phyloP scores from a whole-genome alignment of 202 grass and related monocot species.

The Panicum hallii region DNA sequence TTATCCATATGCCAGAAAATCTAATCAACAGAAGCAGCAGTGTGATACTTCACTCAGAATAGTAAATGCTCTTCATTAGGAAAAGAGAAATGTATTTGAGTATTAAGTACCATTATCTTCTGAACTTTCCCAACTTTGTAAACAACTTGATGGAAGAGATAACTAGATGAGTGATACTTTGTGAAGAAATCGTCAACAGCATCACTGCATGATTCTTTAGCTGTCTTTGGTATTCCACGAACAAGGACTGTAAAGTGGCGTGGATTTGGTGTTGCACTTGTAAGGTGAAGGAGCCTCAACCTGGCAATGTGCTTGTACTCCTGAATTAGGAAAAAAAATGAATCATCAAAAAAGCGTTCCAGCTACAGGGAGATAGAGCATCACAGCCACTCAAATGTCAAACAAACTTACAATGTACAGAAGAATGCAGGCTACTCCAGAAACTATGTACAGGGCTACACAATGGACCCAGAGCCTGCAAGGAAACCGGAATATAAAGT shows the following conservation, averaged over 20 bases:
- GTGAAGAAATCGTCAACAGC: conserved; percentile 76
- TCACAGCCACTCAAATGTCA: background rate
- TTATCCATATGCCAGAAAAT: conserved; percentile 4
- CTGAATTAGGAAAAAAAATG: conserved; percentile 45
- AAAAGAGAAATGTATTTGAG: background rate
- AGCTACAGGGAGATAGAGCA: background rate
- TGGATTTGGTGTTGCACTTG: conserved; percentile 54
- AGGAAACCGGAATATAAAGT: conserved; percentile 40
- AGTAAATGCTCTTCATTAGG: background rate
- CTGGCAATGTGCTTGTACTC: conserved; percentile 77
- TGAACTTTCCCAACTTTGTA: conserved; percentile 89
- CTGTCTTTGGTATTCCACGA: conserved; percentile 76
- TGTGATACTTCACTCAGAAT: background rate
- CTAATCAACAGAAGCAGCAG: background rate
- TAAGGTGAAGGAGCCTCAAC: conserved; percentile 75
- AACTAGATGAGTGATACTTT: conserved; percentile 85
- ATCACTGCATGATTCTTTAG: conserved; percentile 60
- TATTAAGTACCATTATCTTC: conserved; percentile 75
- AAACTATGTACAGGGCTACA: conserved; percentile 82
- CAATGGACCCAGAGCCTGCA: conserved; percentile 97
- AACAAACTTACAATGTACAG: conserved; percentile 79
- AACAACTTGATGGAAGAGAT: conserved; percentile 90
- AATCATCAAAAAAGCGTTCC: conserved; percentile 33
- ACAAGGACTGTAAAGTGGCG: conserved; percentile 89
- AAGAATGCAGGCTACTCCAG: conserved; percentile 80